A percentile compares a stretch with the other conserved stretches of the same genome.
These are phyloP conservation scores for Arthromyces matolae DNA, from an alignment of 768 basidiomycete genomes.

Conservation along the genomic window DNA sequence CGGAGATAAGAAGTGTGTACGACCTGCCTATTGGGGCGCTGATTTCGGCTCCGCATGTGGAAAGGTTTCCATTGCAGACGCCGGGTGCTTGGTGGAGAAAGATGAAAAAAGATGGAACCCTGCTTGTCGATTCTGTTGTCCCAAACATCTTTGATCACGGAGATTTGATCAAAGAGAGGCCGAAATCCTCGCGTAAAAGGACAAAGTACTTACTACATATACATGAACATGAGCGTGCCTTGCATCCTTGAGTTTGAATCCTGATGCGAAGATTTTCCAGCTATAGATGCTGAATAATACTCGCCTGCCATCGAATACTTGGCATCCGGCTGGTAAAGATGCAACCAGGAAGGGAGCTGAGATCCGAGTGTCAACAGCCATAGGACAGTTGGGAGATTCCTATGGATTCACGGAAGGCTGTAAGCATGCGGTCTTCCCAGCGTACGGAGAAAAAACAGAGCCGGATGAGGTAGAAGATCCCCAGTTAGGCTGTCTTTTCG, in stretches of 20 bases:
- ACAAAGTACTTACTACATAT: no score
- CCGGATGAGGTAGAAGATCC: conserved; percentile 4
- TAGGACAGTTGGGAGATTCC: neutral
- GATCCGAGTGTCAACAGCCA: conserved; percentile 6
- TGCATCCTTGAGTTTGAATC: neutral
- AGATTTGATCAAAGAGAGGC: conserved; percentile 4
- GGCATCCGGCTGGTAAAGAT: no score
- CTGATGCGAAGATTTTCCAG: conserved; percentile 8
- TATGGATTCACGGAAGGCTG: neutral
- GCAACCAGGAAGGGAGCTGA: neutral
- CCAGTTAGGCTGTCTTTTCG: conserved; percentile 1
- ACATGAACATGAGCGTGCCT: no score
- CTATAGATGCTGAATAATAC: neutral
- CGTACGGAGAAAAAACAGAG: neutral
- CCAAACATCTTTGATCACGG: conserved; percentile 2
- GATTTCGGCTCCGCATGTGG: conserved; percentile 15
- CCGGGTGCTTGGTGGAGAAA: conserved; percentile 1
- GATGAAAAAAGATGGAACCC: neutral
- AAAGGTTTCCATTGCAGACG: conserved; percentile 1
- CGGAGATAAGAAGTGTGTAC: conserved; percentile 11
- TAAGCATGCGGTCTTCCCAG: conserved; percentile 8
- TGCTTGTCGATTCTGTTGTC: neutral
- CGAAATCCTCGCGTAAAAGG: neutral
- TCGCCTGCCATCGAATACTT: no score
- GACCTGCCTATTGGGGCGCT: conserved; percentile 9